A percentile compares a stretch with the other conserved stretches of the same genome.
phyloP scores from a whole-genome alignment of 2,329 filamentous ascomycete genomes.

The Trichoderma hamatum region DNA sequence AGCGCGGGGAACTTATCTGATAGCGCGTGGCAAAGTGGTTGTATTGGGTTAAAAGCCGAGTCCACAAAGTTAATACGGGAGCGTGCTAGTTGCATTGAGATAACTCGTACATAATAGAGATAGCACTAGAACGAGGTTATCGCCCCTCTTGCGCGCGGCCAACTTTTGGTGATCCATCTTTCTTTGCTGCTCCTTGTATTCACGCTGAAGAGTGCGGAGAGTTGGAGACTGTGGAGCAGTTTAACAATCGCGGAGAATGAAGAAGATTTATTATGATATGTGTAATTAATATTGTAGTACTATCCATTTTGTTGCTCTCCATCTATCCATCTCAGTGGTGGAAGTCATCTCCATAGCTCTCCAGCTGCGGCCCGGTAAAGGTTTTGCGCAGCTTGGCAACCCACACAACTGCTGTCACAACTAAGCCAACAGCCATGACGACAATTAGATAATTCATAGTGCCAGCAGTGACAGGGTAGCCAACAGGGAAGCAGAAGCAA shows the following conservation, averaged over 20 bases:
- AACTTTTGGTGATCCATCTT: neutral
- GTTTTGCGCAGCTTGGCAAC: constrained; percentile 31
- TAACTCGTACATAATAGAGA: neutral
- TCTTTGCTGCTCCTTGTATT: neutral
- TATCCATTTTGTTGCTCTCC: neutral
- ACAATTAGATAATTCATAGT: constrained; percentile 37
- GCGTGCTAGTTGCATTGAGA: neutral
- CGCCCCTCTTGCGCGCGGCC: neutral
- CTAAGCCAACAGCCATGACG: constrained; percentile 32
- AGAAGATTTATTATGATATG: neutral
- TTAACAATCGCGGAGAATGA: neutral
- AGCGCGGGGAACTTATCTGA: neutral
- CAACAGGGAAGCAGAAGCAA: constrained; percentile 33
- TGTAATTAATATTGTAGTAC: neutral
- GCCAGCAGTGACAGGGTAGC: constrained; percentile 29
- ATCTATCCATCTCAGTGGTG: neutral
- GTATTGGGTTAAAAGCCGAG: neutral
- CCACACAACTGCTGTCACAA: constrained; percentile 31
- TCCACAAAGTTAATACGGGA: neutral
- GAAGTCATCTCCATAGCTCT: constrained; percentile 1
- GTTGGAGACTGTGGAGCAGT: neutral
- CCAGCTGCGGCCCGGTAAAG: constrained; percentile 31
- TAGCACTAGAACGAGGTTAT: neutral
- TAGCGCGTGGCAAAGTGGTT: neutral
- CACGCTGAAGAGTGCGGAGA: neutral